These are phyloP conservation scores for Oryza punctata DNA, from an alignment of 176 grass and related monocot species.

Conservation along the genomic window DNA sequence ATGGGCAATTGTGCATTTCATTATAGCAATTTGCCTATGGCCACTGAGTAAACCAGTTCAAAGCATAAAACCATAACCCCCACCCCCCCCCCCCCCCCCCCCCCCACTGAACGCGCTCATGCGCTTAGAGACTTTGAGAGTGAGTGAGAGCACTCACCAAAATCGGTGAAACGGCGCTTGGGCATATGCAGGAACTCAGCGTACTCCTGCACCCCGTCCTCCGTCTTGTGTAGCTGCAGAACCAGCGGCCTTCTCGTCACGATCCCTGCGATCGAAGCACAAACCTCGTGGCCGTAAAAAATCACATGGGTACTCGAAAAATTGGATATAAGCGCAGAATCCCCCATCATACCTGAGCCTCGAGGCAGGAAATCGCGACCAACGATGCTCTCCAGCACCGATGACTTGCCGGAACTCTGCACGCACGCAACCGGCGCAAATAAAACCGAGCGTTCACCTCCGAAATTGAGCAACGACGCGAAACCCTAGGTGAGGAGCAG, in stretches of 20 bases:
- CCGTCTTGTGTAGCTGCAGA: conserved; percentile 82
- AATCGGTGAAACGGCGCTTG: conserved; percentile 73
- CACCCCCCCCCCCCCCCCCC: not conserved
- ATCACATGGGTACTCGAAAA: not conserved
- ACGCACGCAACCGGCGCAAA: not conserved
- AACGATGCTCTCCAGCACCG: conserved; percentile 93
- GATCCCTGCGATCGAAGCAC: conserved; percentile 63
- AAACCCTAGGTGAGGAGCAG: conserved; percentile 32
- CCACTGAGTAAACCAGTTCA: not conserved
- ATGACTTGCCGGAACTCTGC: conserved; percentile 95
- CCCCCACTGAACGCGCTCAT: not conserved
- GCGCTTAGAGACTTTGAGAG: not conserved
- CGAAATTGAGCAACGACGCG: not conserved
- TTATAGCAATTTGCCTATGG: not conserved
- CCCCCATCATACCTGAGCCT: conserved; percentile 62
- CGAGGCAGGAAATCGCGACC: conserved; percentile 92
- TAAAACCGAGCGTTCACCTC: conserved; percentile 7
- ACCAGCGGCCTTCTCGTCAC: conserved; percentile 94
- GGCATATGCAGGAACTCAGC: conserved; percentile 84
- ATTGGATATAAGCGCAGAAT: not conserved
- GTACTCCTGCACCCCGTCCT: conserved; percentile 66
- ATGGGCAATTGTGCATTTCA: not conserved
- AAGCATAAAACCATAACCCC: conserved; percentile 12
- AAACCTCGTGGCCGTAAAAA: conserved; percentile 10
- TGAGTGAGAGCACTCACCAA: conserved; percentile 42